These are phyloP conservation scores for Arthrobotrys conoides DNA, from an alignment of 2,329 filamentous ascomycete species.

Conservation along the genomic window DNA sequence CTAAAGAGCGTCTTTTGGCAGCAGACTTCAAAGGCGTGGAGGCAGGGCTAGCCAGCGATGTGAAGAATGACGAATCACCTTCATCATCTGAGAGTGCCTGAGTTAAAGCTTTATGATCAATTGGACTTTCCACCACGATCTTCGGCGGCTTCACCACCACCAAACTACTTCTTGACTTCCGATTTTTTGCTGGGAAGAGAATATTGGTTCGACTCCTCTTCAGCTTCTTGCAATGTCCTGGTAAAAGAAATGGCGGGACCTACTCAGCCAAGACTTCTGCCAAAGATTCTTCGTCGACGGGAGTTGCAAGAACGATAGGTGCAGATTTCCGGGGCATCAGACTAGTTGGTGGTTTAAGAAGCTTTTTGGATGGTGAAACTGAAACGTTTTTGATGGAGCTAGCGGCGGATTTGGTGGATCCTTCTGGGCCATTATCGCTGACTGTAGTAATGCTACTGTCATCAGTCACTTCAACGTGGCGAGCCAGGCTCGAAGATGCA, in stretches of 20 bases:
- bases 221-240: background rate
- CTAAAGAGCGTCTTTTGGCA: background rate
- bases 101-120: slow-evolving; percentile 10
- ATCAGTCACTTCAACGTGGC: slow-evolving; percentile 54
- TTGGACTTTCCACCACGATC: slow-evolving; percentile 10
- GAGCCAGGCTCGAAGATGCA: slow-evolving; percentile 48
- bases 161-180: background rate
- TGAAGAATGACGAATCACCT: slow-evolving; percentile 1
- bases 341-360: slow-evolving; percentile 37
- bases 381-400: slow-evolving; percentile 53
- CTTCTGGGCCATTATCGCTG: slow-evolving; percentile 32
- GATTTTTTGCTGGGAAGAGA: background rate
- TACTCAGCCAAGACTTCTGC: slow-evolving; percentile 59
- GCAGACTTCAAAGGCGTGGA: background rate
- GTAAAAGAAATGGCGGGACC: slow-evolving; percentile 8
- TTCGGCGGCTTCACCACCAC: background rate
- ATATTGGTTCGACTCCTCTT: slow-evolving; percentile 9
- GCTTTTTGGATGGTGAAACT: slow-evolving; percentile 39
- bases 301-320: slow-evolving; percentile 52
- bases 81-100: slow-evolving; percentile 34
- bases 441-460: slow-evolving; percentile 52
- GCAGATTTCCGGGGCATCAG: slow-evolving; percentile 51
- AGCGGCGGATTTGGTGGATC: slow-evolving; percentile 41
- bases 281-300: slow-evolving; percentile 55
- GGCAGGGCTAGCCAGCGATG: background rate